Evolutionary conservation across 352 stramenopile genomes (phyloP), one percentile per base, ranked within the genome.

Genomic region (Pilasporangium apinafurcum): DNA sequence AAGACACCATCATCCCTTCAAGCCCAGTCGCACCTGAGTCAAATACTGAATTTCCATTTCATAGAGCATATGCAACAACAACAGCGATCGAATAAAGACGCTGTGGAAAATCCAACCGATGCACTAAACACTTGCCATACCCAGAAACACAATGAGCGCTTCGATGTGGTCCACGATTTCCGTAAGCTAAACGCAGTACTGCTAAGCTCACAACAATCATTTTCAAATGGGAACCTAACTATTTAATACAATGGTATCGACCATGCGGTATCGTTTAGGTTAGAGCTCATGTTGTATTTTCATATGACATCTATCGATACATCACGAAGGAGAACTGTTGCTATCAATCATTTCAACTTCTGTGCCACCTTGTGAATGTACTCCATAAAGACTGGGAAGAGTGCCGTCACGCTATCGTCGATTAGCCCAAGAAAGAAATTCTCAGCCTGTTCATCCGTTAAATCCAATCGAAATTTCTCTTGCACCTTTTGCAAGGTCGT

Each of bases 371-470:
- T 92, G 61, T 96, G 86, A 18, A 93, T 88, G 50, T 86, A 84
- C 40, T 96, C 86, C 39, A 93, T 73, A 45, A 96, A 61, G 37
- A 92, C 65, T 10, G 82, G 83, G 59, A 94, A 74, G 54, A 99
- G 69, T 16, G 95, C 94, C 25, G 76, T 86, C 24, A 98, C 79
- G 56, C 86, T 98, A 53, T 98, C 94, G 45, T 86, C 92, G 53
- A 99, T 98, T 21, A 99, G 81, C 5, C 72, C 77, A 8, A 98
- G 58, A 57, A 99, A 99, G 70, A 97, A 98, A 26, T 93, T 73
- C 48, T 99, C 96, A 5, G 96, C 96, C 56, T 98, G 87, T 56
- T 99, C 95, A 64, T 99, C 95, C 8, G 85, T 97, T 27, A 99
- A 68, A 55, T 99, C 95, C 32, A 99, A 71, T 16, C 94, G 85